Percentiles rank a stretch among this genome's conserved stretches.
phyloP scores from a whole-genome alignment of 106 monocot species.

The Cymbidium sinense region DNA sequence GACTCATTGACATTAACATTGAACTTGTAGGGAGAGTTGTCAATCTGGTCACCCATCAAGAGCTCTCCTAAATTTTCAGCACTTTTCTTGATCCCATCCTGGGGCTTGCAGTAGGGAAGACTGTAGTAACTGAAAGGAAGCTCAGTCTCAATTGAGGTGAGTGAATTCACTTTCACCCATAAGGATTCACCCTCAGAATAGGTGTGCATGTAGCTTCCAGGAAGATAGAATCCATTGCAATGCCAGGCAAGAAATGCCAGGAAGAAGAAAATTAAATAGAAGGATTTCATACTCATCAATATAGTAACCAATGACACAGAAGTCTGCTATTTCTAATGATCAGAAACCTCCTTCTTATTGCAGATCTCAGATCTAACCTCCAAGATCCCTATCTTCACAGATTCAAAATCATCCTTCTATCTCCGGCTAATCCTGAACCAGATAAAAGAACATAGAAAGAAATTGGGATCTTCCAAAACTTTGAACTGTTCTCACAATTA shows the following conservation, averaged over 20 bases:
- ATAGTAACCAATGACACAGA: neutral
- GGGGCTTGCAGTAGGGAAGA: conserved; percentile 21
- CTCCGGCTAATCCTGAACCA: neutral
- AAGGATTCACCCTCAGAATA: conserved; percentile 16
- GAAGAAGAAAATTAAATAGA: conserved; percentile 5
- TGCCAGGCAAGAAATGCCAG: neutral
- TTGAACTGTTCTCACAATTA: neutral
- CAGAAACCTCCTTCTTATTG: neutral
- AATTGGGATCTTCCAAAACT: neutral
- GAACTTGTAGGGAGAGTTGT: conserved; percentile 26
- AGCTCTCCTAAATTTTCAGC: conserved; percentile 28
- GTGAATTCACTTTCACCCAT: conserved; percentile 22
- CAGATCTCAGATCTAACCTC: neutral
- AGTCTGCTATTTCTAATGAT: neutral
- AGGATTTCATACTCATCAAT: neutral
- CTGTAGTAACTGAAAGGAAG: conserved; percentile 23
- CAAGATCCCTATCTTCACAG: neutral
- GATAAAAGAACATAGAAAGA: neutral
- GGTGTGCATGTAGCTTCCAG: conserved; percentile 23
- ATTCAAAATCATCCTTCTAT: neutral
- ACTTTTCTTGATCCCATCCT: conserved; percentile 11
- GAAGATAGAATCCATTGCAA: conserved; percentile 25
- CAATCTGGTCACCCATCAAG: conserved; percentile 23
- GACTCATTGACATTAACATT: conserved; percentile 23
- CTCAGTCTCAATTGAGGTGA: conserved; percentile 27